phyloP scores from a whole-genome alignment of 2,329 filamentous ascomycete genomes.

The Thelonectria rubi region DNA sequence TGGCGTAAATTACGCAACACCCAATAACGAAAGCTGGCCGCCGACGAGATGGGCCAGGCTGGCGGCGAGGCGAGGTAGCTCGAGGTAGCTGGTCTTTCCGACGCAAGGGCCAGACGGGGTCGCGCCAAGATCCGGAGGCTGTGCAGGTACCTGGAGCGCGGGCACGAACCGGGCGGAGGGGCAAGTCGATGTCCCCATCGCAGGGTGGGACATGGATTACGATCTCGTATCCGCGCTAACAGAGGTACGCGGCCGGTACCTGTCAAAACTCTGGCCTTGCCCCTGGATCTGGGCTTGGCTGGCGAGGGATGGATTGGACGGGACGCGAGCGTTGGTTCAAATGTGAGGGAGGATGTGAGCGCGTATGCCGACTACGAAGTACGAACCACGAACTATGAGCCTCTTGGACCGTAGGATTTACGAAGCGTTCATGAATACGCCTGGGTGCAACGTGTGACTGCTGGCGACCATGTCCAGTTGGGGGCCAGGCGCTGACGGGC shows the following conservation, averaged over 20 bases:
- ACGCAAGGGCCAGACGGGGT: constrained; percentile 15
- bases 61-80: constrained; percentile 22
- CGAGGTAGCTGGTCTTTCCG: constrained; percentile 35
- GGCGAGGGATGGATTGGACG: constrained; percentile 15
- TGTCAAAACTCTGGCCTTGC: constrained; percentile 17
- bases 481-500: background rate
- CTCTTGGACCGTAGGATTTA: too few species aligned
- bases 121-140: constrained; percentile 35
- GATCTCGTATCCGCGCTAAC: constrained; percentile 45
- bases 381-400: background rate
- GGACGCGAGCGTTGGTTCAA: background rate
- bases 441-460: constrained; percentile 11
- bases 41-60: background rate
- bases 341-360: background rate
- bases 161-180: constrained; percentile 22
- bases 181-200: constrained; percentile 29
- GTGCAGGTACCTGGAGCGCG: constrained; percentile 41
- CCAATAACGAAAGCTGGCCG: background rate
- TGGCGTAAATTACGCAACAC: constrained; percentile 11
- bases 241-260: constrained; percentile 35
- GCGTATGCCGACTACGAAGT: background rate
- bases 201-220: constrained; percentile 27
- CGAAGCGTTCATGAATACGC: too few species aligned
- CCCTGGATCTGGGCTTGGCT: constrained; percentile 11
- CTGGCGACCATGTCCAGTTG: background rate